Evolutionary conservation across 2,329 filamentous ascomycete genomes (phyloP).

Genomic region (Harringtonia aguacate): DNA sequence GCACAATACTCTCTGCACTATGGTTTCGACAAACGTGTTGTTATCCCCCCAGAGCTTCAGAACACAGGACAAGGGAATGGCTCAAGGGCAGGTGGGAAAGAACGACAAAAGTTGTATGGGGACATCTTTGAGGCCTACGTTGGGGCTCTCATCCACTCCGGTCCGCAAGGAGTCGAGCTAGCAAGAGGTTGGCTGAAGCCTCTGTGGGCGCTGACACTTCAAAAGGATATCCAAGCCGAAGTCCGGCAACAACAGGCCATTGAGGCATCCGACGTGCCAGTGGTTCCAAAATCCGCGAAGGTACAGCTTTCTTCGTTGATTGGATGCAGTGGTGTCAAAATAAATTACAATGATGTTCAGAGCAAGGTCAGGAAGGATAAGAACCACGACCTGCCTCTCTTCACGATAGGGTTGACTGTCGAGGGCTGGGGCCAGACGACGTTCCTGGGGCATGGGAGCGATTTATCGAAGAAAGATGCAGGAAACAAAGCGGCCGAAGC

Average conservation of each 20-base stretch:
- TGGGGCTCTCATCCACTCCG: conserved; percentile 62
- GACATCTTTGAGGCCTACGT: conserved; percentile 91
- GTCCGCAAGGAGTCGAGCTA: conserved; percentile 49
- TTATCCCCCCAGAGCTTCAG: conserved; percentile 38
- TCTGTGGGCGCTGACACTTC: conserved; percentile 60
- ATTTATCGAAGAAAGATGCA: conserved; percentile 58
- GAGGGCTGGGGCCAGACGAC: conserved; percentile 58
- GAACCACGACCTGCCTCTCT: conserved; percentile 42
- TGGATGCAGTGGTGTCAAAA: conserved; percentile 42
- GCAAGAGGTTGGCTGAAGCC: conserved; percentile 62
- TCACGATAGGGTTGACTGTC: conserved; percentile 53
- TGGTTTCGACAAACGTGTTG: conserved; percentile 54
- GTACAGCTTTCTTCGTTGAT: conserved; percentile 40
- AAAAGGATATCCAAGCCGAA: conserved; percentile 38
- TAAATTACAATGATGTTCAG: conserved; percentile 51
- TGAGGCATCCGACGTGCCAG: not conserved
- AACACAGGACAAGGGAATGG: conserved; percentile 23
- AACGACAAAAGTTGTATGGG: conserved; percentile 61
- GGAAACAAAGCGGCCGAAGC: conserved; percentile 53
- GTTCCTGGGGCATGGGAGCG: conserved; percentile 52
- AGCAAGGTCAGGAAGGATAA: conserved; percentile 43
- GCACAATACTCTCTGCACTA: conserved; percentile 60
- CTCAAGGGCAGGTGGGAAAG: conserved; percentile 33
- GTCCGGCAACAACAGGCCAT: conserved; percentile 18
- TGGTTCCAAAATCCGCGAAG: conserved; percentile 30